A percentile compares a stretch with the other conserved stretches of the same genome.
Conservation (phyloP, 192 early-diverging fungal genomes). For the Pecoramyces ruminantium region DNA sequence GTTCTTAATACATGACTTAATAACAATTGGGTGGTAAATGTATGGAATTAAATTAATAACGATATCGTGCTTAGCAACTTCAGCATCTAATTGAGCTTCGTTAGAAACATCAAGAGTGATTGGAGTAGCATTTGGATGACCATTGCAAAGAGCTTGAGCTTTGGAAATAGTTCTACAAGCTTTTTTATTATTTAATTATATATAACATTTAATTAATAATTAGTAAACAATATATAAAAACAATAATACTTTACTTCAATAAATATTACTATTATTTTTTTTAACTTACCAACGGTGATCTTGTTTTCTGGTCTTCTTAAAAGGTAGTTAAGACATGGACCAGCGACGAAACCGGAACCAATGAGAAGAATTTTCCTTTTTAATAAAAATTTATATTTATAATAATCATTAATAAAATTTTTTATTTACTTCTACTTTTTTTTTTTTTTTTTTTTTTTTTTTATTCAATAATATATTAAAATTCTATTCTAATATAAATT, state of each 20-base stretch:
- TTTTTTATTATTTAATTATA: no score
- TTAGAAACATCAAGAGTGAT: slow-evolving; percentile 66
- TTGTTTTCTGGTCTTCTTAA: slow-evolving; percentile 74
- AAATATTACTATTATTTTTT: no score
- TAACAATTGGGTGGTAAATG: slow-evolving; percentile 75
- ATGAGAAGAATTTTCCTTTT: slow-evolving; percentile 79
- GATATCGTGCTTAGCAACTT: slow-evolving; percentile 71
- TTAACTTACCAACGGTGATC: slow-evolving; percentile 64
- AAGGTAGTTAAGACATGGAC: slow-evolving; percentile 83
- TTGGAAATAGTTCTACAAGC: slow-evolving; percentile 38
- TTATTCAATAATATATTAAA: no score
- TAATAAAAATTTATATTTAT: background rate
- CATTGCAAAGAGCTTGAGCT: slow-evolving; percentile 2
- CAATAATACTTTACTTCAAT: no score
- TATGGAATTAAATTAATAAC: slow-evolving; percentile 83
- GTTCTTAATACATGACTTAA: slow-evolving; percentile 73
- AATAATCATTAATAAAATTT: no score
- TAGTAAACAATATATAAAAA: no score
- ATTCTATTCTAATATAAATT: no score
- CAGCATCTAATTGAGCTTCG: slow-evolving; percentile 47
- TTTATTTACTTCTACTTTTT: no score
- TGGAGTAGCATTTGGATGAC: slow-evolving; percentile 39
- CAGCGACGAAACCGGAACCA: slow-evolving; percentile 94
- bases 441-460: no score
- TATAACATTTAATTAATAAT: no score